Conservation (phyloP, 305 asterid species). For the Withania somnifera region DNA sequence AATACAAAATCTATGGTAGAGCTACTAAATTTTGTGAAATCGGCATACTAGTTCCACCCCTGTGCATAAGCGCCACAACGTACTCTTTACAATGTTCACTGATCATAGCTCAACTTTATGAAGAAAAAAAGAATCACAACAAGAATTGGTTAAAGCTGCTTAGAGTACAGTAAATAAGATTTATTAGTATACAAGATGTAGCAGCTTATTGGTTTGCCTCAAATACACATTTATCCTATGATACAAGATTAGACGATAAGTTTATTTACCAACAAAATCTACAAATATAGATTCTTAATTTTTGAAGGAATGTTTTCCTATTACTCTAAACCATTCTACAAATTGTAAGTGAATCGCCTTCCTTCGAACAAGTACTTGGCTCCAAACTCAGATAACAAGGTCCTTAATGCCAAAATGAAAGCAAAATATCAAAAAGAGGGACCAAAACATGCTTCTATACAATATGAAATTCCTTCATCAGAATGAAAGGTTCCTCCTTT, state of each 20-base stretch:
- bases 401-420: background rate
- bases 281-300: background rate
- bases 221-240: background rate
- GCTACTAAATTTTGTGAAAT: no score
- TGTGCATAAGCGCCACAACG: no score
- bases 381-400: background rate
- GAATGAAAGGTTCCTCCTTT: background rate
- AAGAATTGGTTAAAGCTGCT: background rate
- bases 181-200: background rate
- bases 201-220: background rate
- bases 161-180: background rate
- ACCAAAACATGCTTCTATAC: background rate
- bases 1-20: no score
- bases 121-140: no score
- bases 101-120: no score
- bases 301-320: background rate
- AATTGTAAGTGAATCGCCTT: background rate
- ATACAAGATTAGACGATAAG: background rate
- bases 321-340: background rate
- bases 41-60: no score
- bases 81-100: no score
- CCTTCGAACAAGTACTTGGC: background rate
- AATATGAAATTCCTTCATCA: background rate
- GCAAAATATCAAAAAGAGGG: background rate
- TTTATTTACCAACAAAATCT: background rate